Evolutionary conservation across 352 stramenopile species (phyloP).

Genomic region (Halophytophthora batemanensis): DNA sequence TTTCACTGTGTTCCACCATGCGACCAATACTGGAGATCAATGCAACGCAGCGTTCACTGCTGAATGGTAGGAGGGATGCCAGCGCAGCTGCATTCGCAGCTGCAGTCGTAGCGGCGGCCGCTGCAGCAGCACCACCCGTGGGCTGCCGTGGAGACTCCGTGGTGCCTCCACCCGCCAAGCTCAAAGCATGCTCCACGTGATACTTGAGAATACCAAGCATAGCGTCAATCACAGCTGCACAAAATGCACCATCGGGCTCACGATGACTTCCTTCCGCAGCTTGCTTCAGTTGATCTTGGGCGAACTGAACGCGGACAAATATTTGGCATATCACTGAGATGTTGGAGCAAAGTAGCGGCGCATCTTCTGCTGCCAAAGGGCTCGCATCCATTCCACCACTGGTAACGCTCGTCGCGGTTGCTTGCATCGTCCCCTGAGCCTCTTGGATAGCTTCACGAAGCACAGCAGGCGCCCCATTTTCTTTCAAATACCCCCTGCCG

Average conservation of each 20-base stretch:
- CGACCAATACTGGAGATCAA: slow-evolving; percentile 48
- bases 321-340: slow-evolving; percentile 32
- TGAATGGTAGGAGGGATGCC: slow-evolving; percentile 30
- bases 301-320: slow-evolving; percentile 38
- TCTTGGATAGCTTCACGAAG: slow-evolving; percentile 18
- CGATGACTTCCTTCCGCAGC: not conserved
- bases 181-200: slow-evolving; percentile 28
- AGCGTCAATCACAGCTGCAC: slow-evolving; percentile 26
- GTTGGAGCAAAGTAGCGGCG: slow-evolving; percentile 23
- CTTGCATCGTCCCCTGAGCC: slow-evolving; percentile 16
- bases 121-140: slow-evolving; percentile 11
- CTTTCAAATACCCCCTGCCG: slow-evolving; percentile 12
- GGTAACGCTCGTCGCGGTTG: slow-evolving; percentile 14
- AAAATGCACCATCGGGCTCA: slow-evolving; percentile 6
- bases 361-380: slow-evolving; percentile 28
- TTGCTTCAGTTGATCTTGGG: slow-evolving; percentile 14
- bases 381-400: slow-evolving; percentile 21
- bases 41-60: slow-evolving; percentile 19
- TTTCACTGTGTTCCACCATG: slow-evolving; percentile 39
- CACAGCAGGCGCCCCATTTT: slow-evolving; percentile 6
- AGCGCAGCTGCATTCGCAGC: slow-evolving; percentile 19
- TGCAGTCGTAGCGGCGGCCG: slow-evolving; percentile 20
- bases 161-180: slow-evolving; percentile 2
- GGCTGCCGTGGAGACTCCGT: slow-evolving; percentile 13
- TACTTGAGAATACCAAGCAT: slow-evolving; percentile 37